Base-by-base conservation (phyloP, 169 alveolate genomes). In the Plasmodium cynomolgi region DNA sequence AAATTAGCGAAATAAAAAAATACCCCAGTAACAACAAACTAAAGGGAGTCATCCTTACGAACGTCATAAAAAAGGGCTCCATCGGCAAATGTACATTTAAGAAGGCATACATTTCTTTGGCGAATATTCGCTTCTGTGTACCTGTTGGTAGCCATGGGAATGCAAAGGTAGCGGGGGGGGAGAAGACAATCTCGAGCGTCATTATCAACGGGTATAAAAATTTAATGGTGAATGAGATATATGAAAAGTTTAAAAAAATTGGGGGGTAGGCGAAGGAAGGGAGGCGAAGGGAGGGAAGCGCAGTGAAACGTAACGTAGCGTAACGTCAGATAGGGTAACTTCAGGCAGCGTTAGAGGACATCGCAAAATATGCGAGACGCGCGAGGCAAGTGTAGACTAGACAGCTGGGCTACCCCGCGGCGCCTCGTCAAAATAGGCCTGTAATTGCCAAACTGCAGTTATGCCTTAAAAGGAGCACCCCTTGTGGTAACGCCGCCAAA, bases 201-300 rank as follows among this genome's bases (percentile, higher is more conserved):
- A 85, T 85, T 75, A 31, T 85, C 31, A 56, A 50, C 62, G 50
- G 93, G 20, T 85, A 85, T 75, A 85, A 85, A 74, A 74, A 44
- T 74, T 75, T 74, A 54, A 74, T 85, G 93, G 54, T 74, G n/a
- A 85, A 85, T 54, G 79, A 85, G 77, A 85, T 85, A 62, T 85
- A 85, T 33, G 93, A 85, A 31, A 85, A 75, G 56, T 85, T 85
- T 85, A 85, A 85, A 77, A 85, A 74, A 50, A 41, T 85, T 29
- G 93, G 93, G 34, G 84, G 84, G 23, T 54, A 85, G 82, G 17
- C 33, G 13, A 23, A 62, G 34, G 71, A 23, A 15, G 11, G 34
- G 47, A 33, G 11, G 58, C 58, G 11, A 44, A 44, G 5, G 58
- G 11, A 44, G 17, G 11, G 58, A 58, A 62, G 15, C 77, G 34